Evolutionary conservation across 768 basidiomycete species (phyloP), one percentile per base, ranked within the genome.

Genomic region (Cystofilobasidium capitatum): DNA sequence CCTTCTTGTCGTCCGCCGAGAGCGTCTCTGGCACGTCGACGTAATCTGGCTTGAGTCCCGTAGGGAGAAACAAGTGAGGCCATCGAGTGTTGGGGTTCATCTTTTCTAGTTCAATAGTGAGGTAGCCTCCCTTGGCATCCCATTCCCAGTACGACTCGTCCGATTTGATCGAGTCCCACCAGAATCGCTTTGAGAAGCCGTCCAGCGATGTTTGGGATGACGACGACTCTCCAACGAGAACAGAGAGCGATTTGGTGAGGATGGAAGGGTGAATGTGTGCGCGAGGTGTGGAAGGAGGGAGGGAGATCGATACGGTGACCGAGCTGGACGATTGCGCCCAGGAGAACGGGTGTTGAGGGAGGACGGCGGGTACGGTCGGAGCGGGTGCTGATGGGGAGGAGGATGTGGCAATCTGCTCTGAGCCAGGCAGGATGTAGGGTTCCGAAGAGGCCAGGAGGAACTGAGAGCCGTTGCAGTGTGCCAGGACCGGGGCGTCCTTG

Each of bases 111-210:
- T 96, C 88, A 24, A 97, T 77, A 0, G 88, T 85, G 71, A 98
- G 81, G 37, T 89, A 70, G 1, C 88, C 88, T 10, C 60, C 63
- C 0, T 60, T 20, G 22, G 85, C 82, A 72, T 96, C 91, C 83
- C 87, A 94, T 6, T 90, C 93, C 92, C 91, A 99, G 73, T 89
- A 85, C 73, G 89, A 88, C n/a, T 86, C 82, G 3, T 85, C 82
- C 1, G 88, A 79, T 62, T 84, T 83, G 70, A 99, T 87, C 13
- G 79, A 78, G 70, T 85, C 91, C 94, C 93, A 99, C 66, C 72
- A 76, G 10, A 47, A 37, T 65, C 74, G 33, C 60, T 36, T 9
- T 66, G 68, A 12, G 47, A 58, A 10, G 61, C 69, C 54, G 13
- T 26, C 9, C 20, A 22, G 33, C 58, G 61, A 1, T 20, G 59